Evolutionary conservation across 2,329 filamentous ascomycete species (phyloP), one percentile per base, ranked within the genome.

Genomic region (Sarocladium strictum): DNA sequence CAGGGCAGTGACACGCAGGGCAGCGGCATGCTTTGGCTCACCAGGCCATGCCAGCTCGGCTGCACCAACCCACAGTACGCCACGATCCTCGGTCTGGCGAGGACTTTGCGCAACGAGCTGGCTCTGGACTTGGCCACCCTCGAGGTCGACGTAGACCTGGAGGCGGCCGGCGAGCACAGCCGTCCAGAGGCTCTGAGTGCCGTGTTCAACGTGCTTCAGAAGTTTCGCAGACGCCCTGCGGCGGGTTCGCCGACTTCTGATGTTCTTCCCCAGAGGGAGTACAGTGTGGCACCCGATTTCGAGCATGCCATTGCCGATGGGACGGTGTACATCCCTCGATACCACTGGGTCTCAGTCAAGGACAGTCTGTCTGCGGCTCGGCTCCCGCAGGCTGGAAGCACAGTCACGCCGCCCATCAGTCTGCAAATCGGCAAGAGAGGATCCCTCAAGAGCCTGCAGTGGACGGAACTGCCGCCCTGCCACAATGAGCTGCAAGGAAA

Each of bases 301-400:
- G 53, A 54, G 53, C 47, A 45, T 47, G 53, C 53, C 12, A 43
- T 54, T 45, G 17, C 14, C n/a, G 53, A 54, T 3, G 53, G 53
- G 1, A 26, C 23, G 26, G 40, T 54, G 6, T 29, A 17, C 9
- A 35, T 54, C 5, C n/a, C n/a, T 6, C 54, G 54, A 5, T 45
- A 45, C 40, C 10, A 45, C 17, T 45, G 40, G 40, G 5, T 24
- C 29, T 32, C 29, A 12, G 35, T 19, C 35, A 38, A 38, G n/a
- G 35, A 38, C 6, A 15, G 35, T 6, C 35, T 38, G 9, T 2
- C 41, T 63, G 5, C 29, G 21, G 12, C 29, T 32, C 29, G 7
- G 29, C 7, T 7, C 12, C 29, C 29, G 29, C 65, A 63, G 41
- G 15, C 45, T 38, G 17, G 15, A 58, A 61, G 5, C 37, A 19